A percentile compares a stretch with the other conserved stretches of the same genome.
phyloP scores from a whole-genome alignment of 2,329 filamentous ascomycete species.

The Dactylellina cionopaga region DNA sequence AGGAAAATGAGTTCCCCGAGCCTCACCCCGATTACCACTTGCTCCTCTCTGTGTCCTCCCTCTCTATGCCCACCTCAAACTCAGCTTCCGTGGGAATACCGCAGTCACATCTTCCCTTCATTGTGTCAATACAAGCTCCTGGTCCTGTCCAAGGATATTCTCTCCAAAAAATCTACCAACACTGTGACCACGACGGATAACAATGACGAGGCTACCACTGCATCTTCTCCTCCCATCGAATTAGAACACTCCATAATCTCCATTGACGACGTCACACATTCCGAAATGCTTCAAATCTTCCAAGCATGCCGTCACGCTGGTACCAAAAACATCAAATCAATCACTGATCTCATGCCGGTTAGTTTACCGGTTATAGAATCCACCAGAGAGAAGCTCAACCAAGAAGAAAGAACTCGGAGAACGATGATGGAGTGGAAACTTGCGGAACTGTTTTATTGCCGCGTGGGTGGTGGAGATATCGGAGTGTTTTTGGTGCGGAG shows the following conservation, averaged over 20 bases:
- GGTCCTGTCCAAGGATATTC: background rate
- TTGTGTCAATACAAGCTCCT: slow-evolving; percentile 4
- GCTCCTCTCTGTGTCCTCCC: background rate
- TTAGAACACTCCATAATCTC: background rate
- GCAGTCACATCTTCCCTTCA: background rate
- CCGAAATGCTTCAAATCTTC: background rate
- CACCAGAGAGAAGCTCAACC: slow-evolving; percentile 10
- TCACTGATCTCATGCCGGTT: slow-evolving; percentile 16
- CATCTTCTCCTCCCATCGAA: background rate
- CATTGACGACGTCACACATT: background rate
- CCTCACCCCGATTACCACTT: background rate
- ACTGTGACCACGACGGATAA: background rate
- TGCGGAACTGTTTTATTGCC: slow-evolving; percentile 15
- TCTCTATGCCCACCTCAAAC: slow-evolving; percentile 17
- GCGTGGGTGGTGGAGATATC: background rate
- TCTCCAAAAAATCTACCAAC: background rate
- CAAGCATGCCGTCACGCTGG: background rate
- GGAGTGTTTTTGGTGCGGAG: slow-evolving; percentile 22
- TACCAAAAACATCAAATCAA: background rate
- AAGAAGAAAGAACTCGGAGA: slow-evolving; percentile 6
- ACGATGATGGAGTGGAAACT: slow-evolving; percentile 22
- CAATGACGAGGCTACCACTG: background rate
- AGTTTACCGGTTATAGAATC: slow-evolving; percentile 14
- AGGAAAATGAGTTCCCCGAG: background rate
- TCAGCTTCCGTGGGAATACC: background rate